phyloP scores from a whole-genome alignment of 352 stramenopile species.

The Blastocystis sp. region DNA sequence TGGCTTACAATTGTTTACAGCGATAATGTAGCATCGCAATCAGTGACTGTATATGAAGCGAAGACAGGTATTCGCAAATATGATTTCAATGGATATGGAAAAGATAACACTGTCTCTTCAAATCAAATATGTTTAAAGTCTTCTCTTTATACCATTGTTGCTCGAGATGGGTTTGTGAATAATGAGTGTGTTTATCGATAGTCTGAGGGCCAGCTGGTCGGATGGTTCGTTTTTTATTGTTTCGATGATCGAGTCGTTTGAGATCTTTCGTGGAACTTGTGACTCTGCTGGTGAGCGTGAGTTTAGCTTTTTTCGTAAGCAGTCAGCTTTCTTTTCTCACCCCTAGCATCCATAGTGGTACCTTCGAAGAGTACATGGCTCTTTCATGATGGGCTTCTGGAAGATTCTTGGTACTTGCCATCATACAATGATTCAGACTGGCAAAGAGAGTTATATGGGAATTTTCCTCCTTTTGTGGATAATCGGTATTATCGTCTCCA shows the following conservation, averaged over 20 bases:
- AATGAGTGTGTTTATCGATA: not conserved
- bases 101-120: conserved; percentile 15
- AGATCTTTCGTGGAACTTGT: conserved; percentile 26
- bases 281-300: not conserved
- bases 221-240: conserved; percentile 13
- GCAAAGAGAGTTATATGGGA: not conserved
- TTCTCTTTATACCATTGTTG: conserved; percentile 12
- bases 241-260: not conserved
- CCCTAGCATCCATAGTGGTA: not conserved
- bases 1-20: conserved; percentile 5
- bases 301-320: conserved; percentile 17
- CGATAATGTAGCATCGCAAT: not conserved
- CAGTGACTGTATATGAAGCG: not conserved
- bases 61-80: not conserved
- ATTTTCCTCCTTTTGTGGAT: conserved; percentile 22
- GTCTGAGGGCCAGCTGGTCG: not conserved
- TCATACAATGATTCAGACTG: not conserved
- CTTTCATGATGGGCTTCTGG: not conserved
- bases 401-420: not conserved
- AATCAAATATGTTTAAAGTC: conserved; percentile 7
- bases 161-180: conserved; percentile 10
- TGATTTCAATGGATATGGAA: conserved; percentile 35
- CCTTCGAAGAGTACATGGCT: not conserved
- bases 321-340: not conserved
- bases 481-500: conserved; percentile 15